These are phyloP conservation scores for Biscutella laevigata DNA, from an alignment of 441 rosid species.

Conservation along the genomic window DNA sequence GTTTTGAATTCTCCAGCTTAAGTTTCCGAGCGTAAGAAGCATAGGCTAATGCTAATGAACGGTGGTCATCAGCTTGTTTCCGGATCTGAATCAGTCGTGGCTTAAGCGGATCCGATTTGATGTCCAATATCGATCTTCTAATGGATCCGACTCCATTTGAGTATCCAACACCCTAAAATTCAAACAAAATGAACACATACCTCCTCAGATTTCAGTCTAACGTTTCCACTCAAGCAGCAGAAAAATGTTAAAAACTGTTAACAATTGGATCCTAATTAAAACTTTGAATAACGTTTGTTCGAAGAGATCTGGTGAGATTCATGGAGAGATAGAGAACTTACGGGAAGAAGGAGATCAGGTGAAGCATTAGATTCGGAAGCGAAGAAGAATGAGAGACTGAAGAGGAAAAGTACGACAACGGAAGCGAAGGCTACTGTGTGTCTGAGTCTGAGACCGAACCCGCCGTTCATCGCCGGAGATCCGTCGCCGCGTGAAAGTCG, in stretches of 20 bases:
- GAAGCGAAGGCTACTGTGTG: slow-evolving; percentile 36
- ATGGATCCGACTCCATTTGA: slow-evolving; percentile 40
- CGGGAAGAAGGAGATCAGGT: slow-evolving; percentile 36
- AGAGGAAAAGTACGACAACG: slow-evolving; percentile 35
- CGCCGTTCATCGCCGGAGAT: slow-evolving; percentile 20
- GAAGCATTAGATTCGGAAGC: slow-evolving; percentile 36
- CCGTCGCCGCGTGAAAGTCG: slow-evolving; percentile 39
- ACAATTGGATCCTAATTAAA: background rate
- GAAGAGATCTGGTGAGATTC: background rate
- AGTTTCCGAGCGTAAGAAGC: slow-evolving; percentile 93
- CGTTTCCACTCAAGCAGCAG: no score
- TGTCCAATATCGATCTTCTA: slow-evolving; percentile 69
- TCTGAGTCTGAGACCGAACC: slow-evolving; percentile 30
- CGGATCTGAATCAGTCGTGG: slow-evolving; percentile 82
- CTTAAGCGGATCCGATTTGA: slow-evolving; percentile 83
- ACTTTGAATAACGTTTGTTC: background rate
- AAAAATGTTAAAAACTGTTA: no score
- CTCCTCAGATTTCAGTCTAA: background rate
- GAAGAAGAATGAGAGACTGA: slow-evolving; percentile 49
- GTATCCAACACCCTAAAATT: slow-evolving; percentile 33
- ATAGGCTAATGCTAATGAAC: slow-evolving; percentile 63
- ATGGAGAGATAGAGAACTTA: slow-evolving; percentile 24
- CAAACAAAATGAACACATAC: background rate
- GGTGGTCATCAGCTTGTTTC: slow-evolving; percentile 91
- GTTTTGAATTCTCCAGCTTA: slow-evolving; percentile 86